These are phyloP conservation scores for Boletellus ananiceps DNA, from an alignment of 768 basidiomycete genomes.

Conservation along the genomic window DNA sequence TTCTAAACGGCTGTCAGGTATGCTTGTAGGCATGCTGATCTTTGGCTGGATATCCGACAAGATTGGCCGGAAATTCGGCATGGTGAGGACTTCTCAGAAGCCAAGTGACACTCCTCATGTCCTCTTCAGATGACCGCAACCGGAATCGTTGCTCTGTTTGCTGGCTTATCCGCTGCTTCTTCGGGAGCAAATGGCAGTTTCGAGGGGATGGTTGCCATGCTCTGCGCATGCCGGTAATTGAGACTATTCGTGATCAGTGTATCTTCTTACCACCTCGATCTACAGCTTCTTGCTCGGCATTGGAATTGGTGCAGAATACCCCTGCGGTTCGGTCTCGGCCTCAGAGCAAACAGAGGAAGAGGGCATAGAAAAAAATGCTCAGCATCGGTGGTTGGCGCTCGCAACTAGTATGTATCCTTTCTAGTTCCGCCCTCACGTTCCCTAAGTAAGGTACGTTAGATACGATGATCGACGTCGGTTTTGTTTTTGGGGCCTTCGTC, in stretches of 20 bases:
- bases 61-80: conserved; percentile 82
- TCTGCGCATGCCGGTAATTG: conserved; percentile 68
- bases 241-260: background rate
- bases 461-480: conserved; percentile 81
- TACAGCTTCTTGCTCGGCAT: conserved; percentile 82
- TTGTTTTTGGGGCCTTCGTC: conserved; percentile 74
- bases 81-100: conserved; percentile 43
- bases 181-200: conserved; percentile 70
- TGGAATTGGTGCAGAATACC: conserved; percentile 86
- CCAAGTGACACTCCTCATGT: conserved; percentile 7
- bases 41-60: conserved; percentile 87
- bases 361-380: conserved; percentile 70
- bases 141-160: conserved; percentile 80
- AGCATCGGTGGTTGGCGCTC: conserved; percentile 82
- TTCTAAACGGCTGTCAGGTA: conserved; percentile 67
- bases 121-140: conserved; percentile 67
- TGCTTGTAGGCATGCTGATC: conserved; percentile 76
- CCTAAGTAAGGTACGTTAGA: conserved; percentile 38
- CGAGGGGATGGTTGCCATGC: conserved; percentile 70
- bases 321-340: conserved; percentile 84
- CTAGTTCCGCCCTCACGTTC: background rate
- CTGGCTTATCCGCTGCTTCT: conserved; percentile 76
- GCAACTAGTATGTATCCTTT: conserved; percentile 67
- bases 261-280: background rate
- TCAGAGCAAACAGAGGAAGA: conserved; percentile 88